These are phyloP conservation scores for Sequoiadendron giganteum DNA, from an alignment of 75 land plant genomes.

Conservation along the genomic window DNA sequence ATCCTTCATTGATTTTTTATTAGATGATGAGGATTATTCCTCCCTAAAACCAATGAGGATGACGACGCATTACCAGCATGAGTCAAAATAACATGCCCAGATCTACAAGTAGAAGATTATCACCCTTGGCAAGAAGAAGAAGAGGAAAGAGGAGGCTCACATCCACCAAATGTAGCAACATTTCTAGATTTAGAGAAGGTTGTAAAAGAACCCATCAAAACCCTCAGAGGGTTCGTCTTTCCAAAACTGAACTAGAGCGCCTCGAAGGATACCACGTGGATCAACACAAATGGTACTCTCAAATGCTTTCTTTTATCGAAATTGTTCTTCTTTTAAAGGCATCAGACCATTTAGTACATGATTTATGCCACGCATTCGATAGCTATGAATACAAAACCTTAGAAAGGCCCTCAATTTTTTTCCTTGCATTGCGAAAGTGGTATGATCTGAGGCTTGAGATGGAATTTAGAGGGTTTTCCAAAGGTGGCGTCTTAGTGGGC, in stretches of 20 bases:
- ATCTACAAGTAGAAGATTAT: constrained; percentile 34
- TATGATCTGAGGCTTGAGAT: constrained; percentile 4
- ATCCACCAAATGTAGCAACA: constrained; percentile 14
- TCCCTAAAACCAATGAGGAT: constrained; percentile 27
- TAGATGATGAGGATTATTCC: constrained; percentile 32
- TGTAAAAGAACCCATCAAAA: constrained; percentile 26
- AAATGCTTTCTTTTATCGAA: too few relatives aligned
- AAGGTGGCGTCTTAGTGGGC: constrained; percentile 38
- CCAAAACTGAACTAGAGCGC: too few relatives aligned
- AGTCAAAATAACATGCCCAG: constrained; percentile 33
- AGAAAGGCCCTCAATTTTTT: constrained; percentile 85
- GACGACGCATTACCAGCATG: constrained; percentile 69
- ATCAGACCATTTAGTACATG: too few relatives aligned
- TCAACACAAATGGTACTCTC: too few relatives aligned
- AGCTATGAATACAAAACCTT: constrained; percentile 22
- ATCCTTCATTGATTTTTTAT: constrained; percentile 63
- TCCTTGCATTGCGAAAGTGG: constrained; percentile 88
- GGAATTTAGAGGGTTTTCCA: too few relatives aligned
- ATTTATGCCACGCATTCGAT: too few relatives aligned
- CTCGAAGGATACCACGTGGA: too few relatives aligned
- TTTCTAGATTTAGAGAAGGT: constrained; percentile 72
- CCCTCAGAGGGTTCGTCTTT: too few relatives aligned
- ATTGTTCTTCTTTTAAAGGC: too few relatives aligned
- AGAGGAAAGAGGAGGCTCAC: constrained; percentile 22
- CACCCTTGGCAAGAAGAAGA: constrained; percentile 43